These are phyloP conservation scores for Hypoxylon lenormandii DNA, from an alignment of 495 filamentous ascomycete species.

Conservation along the genomic window DNA sequence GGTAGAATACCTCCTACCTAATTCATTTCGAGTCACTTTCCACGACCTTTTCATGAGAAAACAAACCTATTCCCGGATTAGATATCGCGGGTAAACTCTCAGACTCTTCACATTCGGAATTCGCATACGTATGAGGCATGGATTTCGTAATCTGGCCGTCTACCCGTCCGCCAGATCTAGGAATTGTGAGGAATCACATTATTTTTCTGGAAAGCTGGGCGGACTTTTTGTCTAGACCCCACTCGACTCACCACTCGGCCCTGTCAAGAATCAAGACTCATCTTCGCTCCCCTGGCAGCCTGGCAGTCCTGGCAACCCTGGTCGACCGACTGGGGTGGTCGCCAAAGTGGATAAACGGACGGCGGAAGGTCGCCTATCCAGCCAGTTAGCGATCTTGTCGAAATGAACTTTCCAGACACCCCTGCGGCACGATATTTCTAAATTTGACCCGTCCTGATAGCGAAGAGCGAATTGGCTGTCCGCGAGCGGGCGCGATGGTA, in stretches of 20 bases:
- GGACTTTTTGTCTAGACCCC: conserved; percentile 13
- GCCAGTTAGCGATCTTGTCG: conserved; percentile 29
- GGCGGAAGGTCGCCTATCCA: conserved; percentile 39
- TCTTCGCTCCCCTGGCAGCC: conserved; percentile 2
- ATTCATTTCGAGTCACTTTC: neutral
- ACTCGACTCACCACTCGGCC: neutral
- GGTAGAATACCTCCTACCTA: neutral
- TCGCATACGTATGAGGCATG: neutral
- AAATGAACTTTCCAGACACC: conserved; percentile 36
- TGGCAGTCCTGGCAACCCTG: too few relatives aligned
- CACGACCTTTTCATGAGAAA: neutral
- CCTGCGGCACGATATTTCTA: conserved; percentile 36
- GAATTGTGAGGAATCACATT: conserved; percentile 19
- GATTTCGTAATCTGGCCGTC: neutral
- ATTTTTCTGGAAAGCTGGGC: conserved; percentile 10
- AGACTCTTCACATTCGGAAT: neutral
- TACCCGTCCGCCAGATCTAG: conserved; percentile 26
- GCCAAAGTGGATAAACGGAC: conserved; percentile 25
- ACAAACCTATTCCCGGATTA: neutral
- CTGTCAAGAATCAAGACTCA: neutral
- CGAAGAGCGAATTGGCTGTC: conserved; percentile 10
- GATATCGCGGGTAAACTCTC: too few relatives aligned
- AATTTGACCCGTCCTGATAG: conserved; percentile 6
- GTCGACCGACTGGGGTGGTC: conserved; percentile 16
- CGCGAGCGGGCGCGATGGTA: conserved; percentile 16